Conservation (phyloP, 2,329 filamentous ascomycete genomes). For the Pestalotiopsis sp. region DNA sequence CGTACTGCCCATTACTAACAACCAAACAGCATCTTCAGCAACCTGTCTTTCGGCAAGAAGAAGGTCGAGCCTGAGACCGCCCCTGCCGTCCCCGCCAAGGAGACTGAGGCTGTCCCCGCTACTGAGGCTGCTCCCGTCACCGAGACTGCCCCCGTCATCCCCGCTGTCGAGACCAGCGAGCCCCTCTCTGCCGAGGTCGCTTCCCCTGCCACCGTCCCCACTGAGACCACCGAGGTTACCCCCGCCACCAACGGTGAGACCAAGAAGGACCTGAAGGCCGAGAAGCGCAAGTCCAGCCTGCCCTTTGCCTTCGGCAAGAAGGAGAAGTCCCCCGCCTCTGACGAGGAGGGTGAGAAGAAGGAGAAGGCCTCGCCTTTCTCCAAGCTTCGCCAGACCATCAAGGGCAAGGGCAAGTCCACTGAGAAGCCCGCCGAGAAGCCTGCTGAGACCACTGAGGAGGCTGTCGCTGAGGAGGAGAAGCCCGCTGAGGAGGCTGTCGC, state of each 20-base stretch:
- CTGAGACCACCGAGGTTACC: constrained; percentile 49
- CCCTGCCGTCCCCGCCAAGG: constrained; percentile 44
- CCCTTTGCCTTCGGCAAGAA: constrained; percentile 81
- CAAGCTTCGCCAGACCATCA: constrained; percentile 50
- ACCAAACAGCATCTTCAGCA: constrained; percentile 51
- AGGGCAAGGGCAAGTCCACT: constrained; percentile 33
- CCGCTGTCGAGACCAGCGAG: constrained; percentile 59
- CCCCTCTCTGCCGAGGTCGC: constrained; percentile 59
- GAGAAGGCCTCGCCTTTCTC: constrained; percentile 54
- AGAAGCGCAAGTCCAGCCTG: constrained; percentile 81
- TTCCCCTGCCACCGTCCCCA: constrained; percentile 47
- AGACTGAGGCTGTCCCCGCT: constrained; percentile 35
- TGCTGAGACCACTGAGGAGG: constrained; percentile 14
- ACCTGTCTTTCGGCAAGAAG: constrained; percentile 62
- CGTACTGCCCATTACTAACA: constrained; percentile 17
- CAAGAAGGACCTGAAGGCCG: constrained; percentile 67
- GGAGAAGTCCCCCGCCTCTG: constrained; percentile 59
- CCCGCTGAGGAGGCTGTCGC: constrained; percentile 26
- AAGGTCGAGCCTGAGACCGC: constrained; percentile 51
- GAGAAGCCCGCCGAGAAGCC: constrained; percentile 26
- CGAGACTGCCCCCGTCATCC: constrained; percentile 61
- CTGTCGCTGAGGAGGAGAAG: constrained; percentile 19
- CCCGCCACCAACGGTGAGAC: constrained; percentile 54
- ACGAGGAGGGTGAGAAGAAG: constrained; percentile 66
- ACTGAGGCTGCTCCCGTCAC: constrained; percentile 37